Base-by-base conservation (phyloP, 2,329 filamentous ascomycete genomes). In the Calonectria pseudoreteaudii region DNA sequence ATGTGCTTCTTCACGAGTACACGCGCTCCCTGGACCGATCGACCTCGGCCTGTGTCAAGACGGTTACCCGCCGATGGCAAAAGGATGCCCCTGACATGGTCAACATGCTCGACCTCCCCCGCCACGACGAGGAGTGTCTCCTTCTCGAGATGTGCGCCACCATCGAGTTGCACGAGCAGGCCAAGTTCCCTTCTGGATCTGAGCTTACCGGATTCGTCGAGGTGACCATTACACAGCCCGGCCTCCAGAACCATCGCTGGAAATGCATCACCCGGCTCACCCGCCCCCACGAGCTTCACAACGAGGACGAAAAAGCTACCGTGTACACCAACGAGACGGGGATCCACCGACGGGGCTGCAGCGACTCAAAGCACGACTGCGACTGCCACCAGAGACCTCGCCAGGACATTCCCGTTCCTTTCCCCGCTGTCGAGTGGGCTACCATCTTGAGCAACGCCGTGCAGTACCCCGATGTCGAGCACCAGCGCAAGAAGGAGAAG, bases 121-220 rank as follows among this genome's bases (percentile, higher is more conserved):
- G 86, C 2, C 85, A 87, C 13, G 87, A 90, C 38, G 86, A 91
- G 76, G 85, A 87, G 28, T 88, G 88, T 47, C 90, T 91, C 73
- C 88, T 92, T 44, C 85, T 93, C 74, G 91, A 93, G 83, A 91
- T 93, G 85, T 90, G 92, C 74, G 87, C 90, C 6, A 90, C 90
- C 0, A 86, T 93, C 9, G 88, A 92, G 74, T 82, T 93, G 2
- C 89, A 91, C 79, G 87, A 91, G 75, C 88, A 88, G 58, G 87
- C 87, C 77, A 87, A 88, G 71, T 91, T 92, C 78, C 91, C 91
- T 5, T 84, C 86, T 14, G 89, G 90, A n/a, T 90, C 91, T 6
- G 89, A 91, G 79, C 87, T 93, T 70, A 88, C 90, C 74, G 90
- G 89, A 71, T 88, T 90, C 73, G 88, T 92, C 41, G 89, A 93